These are phyloP conservation scores for Arabis hirsuta DNA, from an alignment of 345 rosid species.

Conservation along the genomic window DNA sequence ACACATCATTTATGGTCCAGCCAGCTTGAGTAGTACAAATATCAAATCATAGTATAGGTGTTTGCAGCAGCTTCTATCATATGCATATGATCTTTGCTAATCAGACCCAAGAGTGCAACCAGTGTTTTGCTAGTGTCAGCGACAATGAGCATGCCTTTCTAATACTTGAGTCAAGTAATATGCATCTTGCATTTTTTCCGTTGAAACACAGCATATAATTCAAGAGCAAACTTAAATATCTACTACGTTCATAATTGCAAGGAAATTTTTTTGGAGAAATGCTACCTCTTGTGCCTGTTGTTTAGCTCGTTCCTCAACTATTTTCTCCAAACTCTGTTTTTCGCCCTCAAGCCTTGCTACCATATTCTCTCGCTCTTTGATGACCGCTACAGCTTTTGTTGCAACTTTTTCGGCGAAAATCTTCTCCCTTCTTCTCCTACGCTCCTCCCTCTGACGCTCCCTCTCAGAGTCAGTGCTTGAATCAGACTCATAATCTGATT, in stretches of 20 bases:
- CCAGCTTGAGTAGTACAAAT: slow-evolving; percentile 13
- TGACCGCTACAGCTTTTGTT: slow-evolving; percentile 71
- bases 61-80: slow-evolving; percentile 26
- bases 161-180: not conserved
- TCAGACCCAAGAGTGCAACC: slow-evolving; percentile 6
- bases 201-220: not conserved
- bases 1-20: slow-evolving; percentile 21
- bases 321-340: slow-evolving; percentile 92
- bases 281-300: slow-evolving; percentile 92
- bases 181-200: slow-evolving; percentile 5
- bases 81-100: slow-evolving; percentile 14
- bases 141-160: slow-evolving; percentile 25
- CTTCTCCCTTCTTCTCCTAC: slow-evolving; percentile 68
- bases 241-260: not conserved
- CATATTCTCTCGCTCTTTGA: slow-evolving; percentile 81
- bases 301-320: slow-evolving; percentile 88
- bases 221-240: slow-evolving; percentile 15
- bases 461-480: slow-evolving; percentile 82
- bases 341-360: slow-evolving; percentile 95
- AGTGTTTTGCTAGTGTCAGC: slow-evolving; percentile 23
- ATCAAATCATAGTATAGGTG: slow-evolving; percentile 13
- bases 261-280: slow-evolving; percentile 10
- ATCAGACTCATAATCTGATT: slow-evolving; percentile 58
- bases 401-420: slow-evolving; percentile 79
- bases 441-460: slow-evolving; percentile 81